Evolutionary conservation across 78 protist genomes (phyloP).

Genomic region (Dictyostelium purpureum): DNA sequence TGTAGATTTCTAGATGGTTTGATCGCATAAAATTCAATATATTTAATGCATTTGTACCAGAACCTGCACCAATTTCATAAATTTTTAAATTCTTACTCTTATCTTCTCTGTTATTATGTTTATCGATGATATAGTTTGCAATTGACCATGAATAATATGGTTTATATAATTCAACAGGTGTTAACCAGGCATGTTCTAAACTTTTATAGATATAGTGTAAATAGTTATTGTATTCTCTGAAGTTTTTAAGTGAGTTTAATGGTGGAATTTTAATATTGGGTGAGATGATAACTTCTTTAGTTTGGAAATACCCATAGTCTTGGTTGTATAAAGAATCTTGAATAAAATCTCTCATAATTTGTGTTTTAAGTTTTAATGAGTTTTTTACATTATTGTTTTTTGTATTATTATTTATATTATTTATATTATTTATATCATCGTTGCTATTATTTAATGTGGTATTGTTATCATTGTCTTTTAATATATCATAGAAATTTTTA

Average conservation of each 20-base stretch:
- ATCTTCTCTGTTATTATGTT: background rate
- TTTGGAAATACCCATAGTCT: conserved; percentile 61
- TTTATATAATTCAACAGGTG: conserved; percentile 70
- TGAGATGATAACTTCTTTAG: conserved; percentile 50
- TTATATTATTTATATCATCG: background rate
- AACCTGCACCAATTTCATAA: conserved; percentile 72
- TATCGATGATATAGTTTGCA: conserved; percentile 37
- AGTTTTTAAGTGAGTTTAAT: conserved; percentile 10
- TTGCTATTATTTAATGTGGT: too few species aligned
- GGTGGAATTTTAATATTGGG: background rate
- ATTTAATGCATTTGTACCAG: conserved; percentile 70
- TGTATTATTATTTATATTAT: too few species aligned
- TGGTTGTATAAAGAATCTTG: conserved; percentile 64
- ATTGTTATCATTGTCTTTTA: too few species aligned
- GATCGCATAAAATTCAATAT: conserved; percentile 23
- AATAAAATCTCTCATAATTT: conserved; percentile 76
- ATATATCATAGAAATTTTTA: too few species aligned
- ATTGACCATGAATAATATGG: conserved; percentile 63
- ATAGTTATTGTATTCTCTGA: conserved; percentile 23
- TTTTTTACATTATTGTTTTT: background rate
- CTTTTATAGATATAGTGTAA: conserved; percentile 25
- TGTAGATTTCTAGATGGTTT: conserved; percentile 18
- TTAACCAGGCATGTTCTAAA: conserved; percentile 62
- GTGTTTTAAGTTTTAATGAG: conserved; percentile 5
- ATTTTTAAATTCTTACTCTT: conserved; percentile 8